Percentiles rank a stretch among this genome's conserved stretches.
phyloP scores from a whole-genome alignment of 1,284 basidiomycete species.

The Tremellales sp. region DNA sequence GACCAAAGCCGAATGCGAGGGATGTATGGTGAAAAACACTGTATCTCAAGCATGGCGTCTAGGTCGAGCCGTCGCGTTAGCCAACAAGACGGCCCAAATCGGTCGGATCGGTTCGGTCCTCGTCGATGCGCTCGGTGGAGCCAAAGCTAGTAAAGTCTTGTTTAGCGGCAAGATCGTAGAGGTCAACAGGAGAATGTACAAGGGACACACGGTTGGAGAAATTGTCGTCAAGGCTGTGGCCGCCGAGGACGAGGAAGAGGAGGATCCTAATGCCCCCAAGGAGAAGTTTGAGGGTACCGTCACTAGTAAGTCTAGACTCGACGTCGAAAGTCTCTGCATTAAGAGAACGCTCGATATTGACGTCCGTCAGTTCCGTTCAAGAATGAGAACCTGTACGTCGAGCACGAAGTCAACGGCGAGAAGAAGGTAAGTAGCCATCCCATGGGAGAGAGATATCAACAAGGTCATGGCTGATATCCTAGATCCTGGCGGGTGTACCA shows the following conservation, averaged over 20 bases:
- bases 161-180: slow-evolving; percentile 58
- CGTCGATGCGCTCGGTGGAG: slow-evolving; percentile 53
- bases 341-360: not conserved
- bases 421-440: slow-evolving; percentile 24
- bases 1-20: slow-evolving; percentile 9
- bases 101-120: slow-evolving; percentile 42
- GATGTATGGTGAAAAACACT: slow-evolving; percentile 47
- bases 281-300: slow-evolving; percentile 18
- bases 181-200: slow-evolving; percentile 52
- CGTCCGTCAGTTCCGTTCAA: slow-evolving; percentile 54
- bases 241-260: slow-evolving; percentile 54
- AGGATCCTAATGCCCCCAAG: slow-evolving; percentile 21
- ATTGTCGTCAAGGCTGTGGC: slow-evolving; percentile 52
- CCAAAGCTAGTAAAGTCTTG: slow-evolving; percentile 54
- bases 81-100: slow-evolving; percentile 48
- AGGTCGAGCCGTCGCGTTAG: slow-evolving; percentile 52
- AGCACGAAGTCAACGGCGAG: slow-evolving; percentile 47
- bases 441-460: not conserved
- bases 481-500: slow-evolving; percentile 55
- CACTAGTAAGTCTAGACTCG: slow-evolving; percentile 16
- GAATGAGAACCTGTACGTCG: slow-evolving; percentile 57
- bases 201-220: slow-evolving; percentile 55
- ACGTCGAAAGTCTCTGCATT: not conserved
- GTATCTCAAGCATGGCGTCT: slow-evolving; percentile 58
- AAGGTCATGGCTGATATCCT: slow-evolving; percentile 1